These are phyloP conservation scores for Coleophoma cylindrospora DNA, from an alignment of 2,329 filamentous ascomycete species.

Conservation along the genomic window DNA sequence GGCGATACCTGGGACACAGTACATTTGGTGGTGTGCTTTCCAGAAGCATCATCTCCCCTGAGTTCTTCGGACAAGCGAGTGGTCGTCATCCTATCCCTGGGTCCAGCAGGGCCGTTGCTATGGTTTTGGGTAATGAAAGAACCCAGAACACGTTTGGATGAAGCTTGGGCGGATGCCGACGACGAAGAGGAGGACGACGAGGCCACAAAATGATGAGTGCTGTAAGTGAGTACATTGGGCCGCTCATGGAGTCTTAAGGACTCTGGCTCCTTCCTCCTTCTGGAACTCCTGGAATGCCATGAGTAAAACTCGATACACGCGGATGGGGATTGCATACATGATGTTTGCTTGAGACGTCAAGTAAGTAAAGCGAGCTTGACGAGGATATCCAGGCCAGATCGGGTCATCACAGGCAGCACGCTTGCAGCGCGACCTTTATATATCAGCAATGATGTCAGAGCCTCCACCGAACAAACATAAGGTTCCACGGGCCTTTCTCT, in stretches of 20 bases:
- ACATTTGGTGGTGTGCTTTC: constrained; percentile 6
- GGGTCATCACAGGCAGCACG: background rate
- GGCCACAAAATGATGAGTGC: constrained; percentile 8
- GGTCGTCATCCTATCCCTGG: constrained; percentile 1
- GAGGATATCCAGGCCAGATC: background rate
- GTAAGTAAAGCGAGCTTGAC: background rate
- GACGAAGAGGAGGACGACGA: constrained; percentile 5
- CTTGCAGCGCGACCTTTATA: background rate
- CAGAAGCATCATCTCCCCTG: constrained; percentile 1
- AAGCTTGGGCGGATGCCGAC: constrained; percentile 1
- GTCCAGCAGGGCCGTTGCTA: constrained; percentile 6
- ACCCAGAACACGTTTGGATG: background rate
- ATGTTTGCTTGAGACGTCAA: background rate
- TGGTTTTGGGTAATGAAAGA: constrained; percentile 8
- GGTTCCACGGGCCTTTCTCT: background rate
- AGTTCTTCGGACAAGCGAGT: background rate
- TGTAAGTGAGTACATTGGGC: constrained; percentile 12
- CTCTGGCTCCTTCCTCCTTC: constrained; percentile 8
- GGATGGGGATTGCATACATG: constrained; percentile 1
- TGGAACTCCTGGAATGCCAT: constrained; percentile 1
- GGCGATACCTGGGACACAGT: constrained; percentile 5
- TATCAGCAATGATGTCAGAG: constrained; percentile 1
- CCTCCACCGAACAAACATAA: background rate
- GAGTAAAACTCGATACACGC: background rate
- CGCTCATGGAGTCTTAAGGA: constrained; percentile 9